Evolutionary conservation across 2,329 filamentous ascomycete genomes (phyloP).

Genomic region (Aspergillus felis): DNA sequence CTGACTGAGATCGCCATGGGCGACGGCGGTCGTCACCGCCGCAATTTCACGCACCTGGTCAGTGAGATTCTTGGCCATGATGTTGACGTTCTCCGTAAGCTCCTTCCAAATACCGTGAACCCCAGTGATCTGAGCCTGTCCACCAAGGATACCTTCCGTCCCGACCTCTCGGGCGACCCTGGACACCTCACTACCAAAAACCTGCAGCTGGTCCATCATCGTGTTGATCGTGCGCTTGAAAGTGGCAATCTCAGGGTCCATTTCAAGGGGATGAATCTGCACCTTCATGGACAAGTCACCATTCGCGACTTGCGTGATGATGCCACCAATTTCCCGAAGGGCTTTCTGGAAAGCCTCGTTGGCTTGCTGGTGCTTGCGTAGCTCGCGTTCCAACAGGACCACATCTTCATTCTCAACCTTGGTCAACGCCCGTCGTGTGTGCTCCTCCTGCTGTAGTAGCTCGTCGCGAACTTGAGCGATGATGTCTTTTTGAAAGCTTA

Average conservation of each 20-base stretch:
- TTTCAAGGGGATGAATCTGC: conserved; percentile 89
- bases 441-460: conserved; percentile 77
- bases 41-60: conserved; percentile 84
- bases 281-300: conserved; percentile 97
- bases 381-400: conserved; percentile 81
- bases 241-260: conserved; percentile 96
- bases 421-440: conserved; percentile 77
- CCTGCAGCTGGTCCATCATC: conserved; percentile 97
- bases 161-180: conserved; percentile 92
- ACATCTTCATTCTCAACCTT: conserved; percentile 84
- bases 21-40: conserved; percentile 77
- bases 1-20: conserved; percentile 76
- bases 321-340: conserved; percentile 91
- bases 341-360: conserved; percentile 99
- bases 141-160: conserved; percentile 89
- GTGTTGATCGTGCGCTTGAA: conserved; percentile 99
- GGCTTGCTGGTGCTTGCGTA: conserved; percentile 96
- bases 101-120: conserved; percentile 98
- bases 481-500: conserved; percentile 80
- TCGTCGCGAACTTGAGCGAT: conserved; percentile 82
- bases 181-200: conserved; percentile 94
- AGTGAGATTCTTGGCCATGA: conserved; percentile 78
- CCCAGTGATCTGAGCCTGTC: conserved; percentile 87
- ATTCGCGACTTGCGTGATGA: conserved; percentile 91
- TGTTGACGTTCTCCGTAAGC: conserved; percentile 83